These are phyloP conservation scores for Arthrobotrys iridis DNA, from an alignment of 2,329 filamentous ascomycete species.

Conservation along the genomic window DNA sequence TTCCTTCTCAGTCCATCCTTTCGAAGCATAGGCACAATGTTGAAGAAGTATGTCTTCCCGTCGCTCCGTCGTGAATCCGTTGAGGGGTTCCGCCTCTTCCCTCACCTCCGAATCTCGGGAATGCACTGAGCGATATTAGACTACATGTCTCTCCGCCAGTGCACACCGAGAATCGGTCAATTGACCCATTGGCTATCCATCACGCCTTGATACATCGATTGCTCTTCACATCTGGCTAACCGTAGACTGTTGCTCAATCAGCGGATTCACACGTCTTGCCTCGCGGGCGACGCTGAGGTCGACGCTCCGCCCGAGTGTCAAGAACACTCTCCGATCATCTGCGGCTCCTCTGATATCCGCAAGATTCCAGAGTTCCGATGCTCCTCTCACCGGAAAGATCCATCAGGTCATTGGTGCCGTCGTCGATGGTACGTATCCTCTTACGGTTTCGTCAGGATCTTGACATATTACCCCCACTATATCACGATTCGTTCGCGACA, in stretches of 20 bases:
- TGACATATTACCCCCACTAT: slow-evolving; percentile 48
- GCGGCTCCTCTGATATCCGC: slow-evolving; percentile 68
- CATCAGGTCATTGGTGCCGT: slow-evolving; percentile 96
- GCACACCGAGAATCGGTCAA: not conserved
- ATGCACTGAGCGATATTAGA: slow-evolving; percentile 22
- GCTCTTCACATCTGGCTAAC: slow-evolving; percentile 23
- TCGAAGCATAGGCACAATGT: slow-evolving; percentile 68
- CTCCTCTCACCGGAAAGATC: slow-evolving; percentile 71
- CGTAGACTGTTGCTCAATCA: slow-evolving; percentile 59
- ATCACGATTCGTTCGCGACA: slow-evolving; percentile 38
- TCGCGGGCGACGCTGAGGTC: slow-evolving; percentile 57
- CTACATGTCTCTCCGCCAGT: slow-evolving; percentile 4
- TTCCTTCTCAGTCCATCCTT: slow-evolving; percentile 58
- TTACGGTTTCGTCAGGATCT: slow-evolving; percentile 44
- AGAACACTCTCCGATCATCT: slow-evolving; percentile 67
- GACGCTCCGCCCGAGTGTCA: slow-evolving; percentile 67
- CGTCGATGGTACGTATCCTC: slow-evolving; percentile 82
- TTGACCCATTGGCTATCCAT: not conserved
- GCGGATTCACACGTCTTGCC: slow-evolving; percentile 71
- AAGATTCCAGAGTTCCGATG: slow-evolving; percentile 71
- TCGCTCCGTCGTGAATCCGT: not conserved
- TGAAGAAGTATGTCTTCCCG: slow-evolving; percentile 68
- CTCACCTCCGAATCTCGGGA: slow-evolving; percentile 35
- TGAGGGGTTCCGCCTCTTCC: not conserved
- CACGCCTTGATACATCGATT: not conserved